These are phyloP conservation scores for Leccinum pallidistipes DNA, from an alignment of 1,284 basidiomycete genomes.

Conservation along the genomic window DNA sequence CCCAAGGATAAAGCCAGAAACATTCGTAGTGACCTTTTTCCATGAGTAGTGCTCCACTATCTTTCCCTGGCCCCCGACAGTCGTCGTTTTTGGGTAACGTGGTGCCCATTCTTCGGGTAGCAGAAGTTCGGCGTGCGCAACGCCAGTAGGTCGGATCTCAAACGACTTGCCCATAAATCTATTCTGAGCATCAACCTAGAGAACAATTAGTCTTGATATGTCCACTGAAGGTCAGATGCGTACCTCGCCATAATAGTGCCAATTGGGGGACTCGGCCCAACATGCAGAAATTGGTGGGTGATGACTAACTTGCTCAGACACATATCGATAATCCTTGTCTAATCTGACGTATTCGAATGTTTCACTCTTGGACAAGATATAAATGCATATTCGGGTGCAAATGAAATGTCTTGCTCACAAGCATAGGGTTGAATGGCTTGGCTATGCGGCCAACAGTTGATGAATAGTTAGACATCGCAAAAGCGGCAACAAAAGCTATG, in stretches of 20 bases:
- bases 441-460: conserved; percentile 94
- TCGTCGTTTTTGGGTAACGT: conserved; percentile 55
- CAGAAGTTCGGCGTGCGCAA: conserved; percentile 87
- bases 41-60: conserved; percentile 86
- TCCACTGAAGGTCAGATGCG: not conserved
- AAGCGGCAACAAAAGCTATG: conserved; percentile 93
- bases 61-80: conserved; percentile 43
- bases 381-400: not conserved
- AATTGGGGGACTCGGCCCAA: conserved; percentile 86
- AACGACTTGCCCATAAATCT: conserved; percentile 97
- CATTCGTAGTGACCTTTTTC: conserved; percentile 94
- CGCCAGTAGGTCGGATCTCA: conserved; percentile 93
- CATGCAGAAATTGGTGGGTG: conserved; percentile 98
- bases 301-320: conserved; percentile 95
- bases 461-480: conserved; percentile 98
- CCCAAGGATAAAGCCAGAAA: conserved; percentile 94
- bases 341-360: conserved; percentile 93
- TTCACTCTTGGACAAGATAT: conserved; percentile 52
- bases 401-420: conserved; percentile 44
- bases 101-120: conserved; percentile 69
- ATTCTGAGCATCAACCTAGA: conserved; percentile 86
- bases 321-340: conserved; percentile 89
- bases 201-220: not conserved
- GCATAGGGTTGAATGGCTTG: conserved; percentile 95
- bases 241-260: conserved; percentile 93